phyloP scores from a whole-genome alignment of 164 flowering plant species.

The Magnolia changhungtana region DNA sequence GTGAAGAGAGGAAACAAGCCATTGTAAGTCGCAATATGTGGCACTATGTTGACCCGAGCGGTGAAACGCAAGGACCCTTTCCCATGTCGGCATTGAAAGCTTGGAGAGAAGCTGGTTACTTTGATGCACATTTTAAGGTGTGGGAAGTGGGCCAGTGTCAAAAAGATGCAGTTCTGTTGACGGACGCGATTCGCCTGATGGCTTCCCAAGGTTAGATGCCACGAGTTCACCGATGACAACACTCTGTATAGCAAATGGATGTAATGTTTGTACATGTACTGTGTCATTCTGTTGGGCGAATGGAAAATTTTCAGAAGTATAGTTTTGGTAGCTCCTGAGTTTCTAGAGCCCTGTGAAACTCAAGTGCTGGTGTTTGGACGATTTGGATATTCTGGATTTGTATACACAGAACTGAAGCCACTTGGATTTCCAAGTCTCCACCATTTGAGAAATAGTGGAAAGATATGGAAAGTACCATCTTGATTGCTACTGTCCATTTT shows the following conservation, averaged over 20 bases:
- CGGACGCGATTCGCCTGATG: conserved; percentile 1
- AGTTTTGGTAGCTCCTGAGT: background rate
- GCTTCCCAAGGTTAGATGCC: background rate
- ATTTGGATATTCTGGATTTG: too few species aligned
- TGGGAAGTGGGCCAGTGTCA: conserved; percentile 6
- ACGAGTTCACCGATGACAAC: background rate
- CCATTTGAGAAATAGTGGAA: too few species aligned
- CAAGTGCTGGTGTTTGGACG: too few species aligned
- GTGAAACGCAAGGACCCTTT: conserved; percentile 13
- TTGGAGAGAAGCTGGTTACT: conserved; percentile 3
- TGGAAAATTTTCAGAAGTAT: background rate
- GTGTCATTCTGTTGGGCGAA: background rate
- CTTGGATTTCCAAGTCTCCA: too few species aligned
- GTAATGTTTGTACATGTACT: background rate
- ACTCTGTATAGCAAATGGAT: background rate
- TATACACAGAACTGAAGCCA: too few species aligned
- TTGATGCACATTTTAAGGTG: conserved; percentile 7
- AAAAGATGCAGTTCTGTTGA: conserved; percentile 6
- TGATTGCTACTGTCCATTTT: too few species aligned
- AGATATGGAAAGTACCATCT: too few species aligned
- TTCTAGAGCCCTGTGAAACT: background rate
- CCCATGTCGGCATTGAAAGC: background rate
- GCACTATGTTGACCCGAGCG: conserved; percentile 4
- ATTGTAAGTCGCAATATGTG: background rate
- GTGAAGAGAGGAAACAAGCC: background rate